Conservation (phyloP, 805 yeast genomes). For the Teunomyces kruisii region DNA sequence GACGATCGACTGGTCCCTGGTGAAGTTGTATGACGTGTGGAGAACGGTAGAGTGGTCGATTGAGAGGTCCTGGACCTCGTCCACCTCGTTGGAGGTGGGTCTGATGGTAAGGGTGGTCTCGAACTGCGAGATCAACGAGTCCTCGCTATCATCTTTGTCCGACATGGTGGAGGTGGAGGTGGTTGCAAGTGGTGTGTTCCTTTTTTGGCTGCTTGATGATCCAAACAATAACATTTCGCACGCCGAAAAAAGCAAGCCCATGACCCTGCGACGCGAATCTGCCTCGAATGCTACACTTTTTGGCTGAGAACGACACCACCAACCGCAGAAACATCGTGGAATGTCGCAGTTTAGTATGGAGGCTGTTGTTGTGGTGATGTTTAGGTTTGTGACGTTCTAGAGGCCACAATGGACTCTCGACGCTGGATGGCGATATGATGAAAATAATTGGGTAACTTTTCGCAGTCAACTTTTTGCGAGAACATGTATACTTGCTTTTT, state of each 20-base stretch:
- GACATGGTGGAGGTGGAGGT: not conserved
- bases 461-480: no score
- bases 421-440: no score
- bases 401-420: no score
- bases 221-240: not conserved
- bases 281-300: no score
- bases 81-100: constrained; percentile 35
- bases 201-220: not conserved
- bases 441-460: no score
- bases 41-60: constrained; percentile 37
- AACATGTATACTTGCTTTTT: no score
- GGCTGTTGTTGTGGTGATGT: no score
- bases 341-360: no score
- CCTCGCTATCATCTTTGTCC: constrained; percentile 29
- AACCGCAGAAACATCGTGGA: no score
- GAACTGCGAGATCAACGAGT: constrained; percentile 41
- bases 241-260: not conserved
- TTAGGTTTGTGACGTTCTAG: no score
- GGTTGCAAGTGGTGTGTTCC: not conserved
- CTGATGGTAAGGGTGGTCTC: constrained; percentile 44
- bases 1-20: constrained; percentile 32
- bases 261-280: not conserved
- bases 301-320: no score
- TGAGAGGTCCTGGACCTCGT: constrained; percentile 36
- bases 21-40: constrained; percentile 25